A percentile compares a stretch with the other conserved stretches of the same genome.
Evolutionary conservation across 345 rosid genomes (phyloP).

Genomic region (Eutrema japonicum): DNA sequence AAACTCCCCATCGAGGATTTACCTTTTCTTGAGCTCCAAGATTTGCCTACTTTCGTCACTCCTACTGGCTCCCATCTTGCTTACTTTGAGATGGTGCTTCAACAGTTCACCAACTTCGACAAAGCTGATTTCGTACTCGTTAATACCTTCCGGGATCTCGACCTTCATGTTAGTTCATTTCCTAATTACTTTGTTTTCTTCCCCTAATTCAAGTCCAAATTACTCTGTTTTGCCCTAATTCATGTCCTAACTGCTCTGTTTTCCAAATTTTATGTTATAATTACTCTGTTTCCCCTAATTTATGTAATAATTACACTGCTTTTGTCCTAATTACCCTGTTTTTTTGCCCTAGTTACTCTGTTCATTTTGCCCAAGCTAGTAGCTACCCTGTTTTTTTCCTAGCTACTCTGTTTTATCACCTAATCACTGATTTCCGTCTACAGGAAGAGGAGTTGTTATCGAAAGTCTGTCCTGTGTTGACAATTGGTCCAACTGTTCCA

Average conservation of each 20-base stretch:
- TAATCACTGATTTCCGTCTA: no score
- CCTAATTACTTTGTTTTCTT: no score
- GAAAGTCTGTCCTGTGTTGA: constrained; percentile 45
- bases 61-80: no score
- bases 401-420: neutral
- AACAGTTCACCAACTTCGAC: no score
- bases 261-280: neutral
- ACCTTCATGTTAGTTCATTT: no score
- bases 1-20: no score
- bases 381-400: neutral
- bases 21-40: no score
- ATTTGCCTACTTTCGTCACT: no score
- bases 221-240: neutral
- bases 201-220: no score
- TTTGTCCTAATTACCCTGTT: neutral
- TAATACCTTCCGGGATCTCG: no score
- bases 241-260: neutral
- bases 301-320: neutral
- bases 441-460: constrained; percentile 55
- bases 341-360: constrained; percentile 2
- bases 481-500: constrained; percentile 75
- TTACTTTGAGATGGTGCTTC: no score
- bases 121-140: no score
- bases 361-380: constrained; percentile 26
- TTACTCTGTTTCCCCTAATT: neutral